Evolutionary conservation across 1,139 yeast genomes (phyloP), one percentile per base, ranked within the genome.

Genomic region (Pichia sp.): DNA sequence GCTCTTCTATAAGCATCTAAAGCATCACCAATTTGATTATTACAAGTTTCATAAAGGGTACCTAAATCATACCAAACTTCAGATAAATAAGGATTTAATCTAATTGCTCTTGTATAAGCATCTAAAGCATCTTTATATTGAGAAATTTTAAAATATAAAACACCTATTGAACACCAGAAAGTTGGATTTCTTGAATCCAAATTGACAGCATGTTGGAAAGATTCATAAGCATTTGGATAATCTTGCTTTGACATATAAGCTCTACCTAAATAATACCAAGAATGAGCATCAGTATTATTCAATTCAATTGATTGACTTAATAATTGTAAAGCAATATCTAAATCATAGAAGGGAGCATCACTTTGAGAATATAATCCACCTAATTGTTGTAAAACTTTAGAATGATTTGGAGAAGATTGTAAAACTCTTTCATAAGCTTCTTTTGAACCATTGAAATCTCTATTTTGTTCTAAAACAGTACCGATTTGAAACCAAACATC

Each of bases 11-110:
- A 91, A 8, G 98, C 98, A 64, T 91, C 97, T 51, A 91, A 69
- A 1, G 98, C 98, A 60, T 91, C 98, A 49, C 81, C 75, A 46
- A 89, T 76, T 66, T 91, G 98, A 64, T 89, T 89, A 65, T 89
- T 91, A 65, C 98, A 91, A 25, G 96, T 86, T 66, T 91, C 98
- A 63, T 91, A 91, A 39, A 91, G 69, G 2, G 97, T 91, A 44
- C 98, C 98, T 58, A 91, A 73, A 64, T 91, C 98, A 63, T 91
- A 91, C 98, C 98, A 91, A 23, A 91, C 98, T 63, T 91, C 98
- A 47, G 93, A 80, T 52, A 91, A 84, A 66, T 88, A 88, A 15
- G 98, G 98, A 56, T 91, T 91, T 54, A 91, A 74, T 53, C 97
- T 73, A 48, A 91, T 91, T 12, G 98, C 98, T 46, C 98, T 72